A percentile compares a stretch with the other conserved stretches of the same genome.
Evolutionary conservation across 129 eudicot genomes (phyloP).

Genomic region (Calendula officinalis): DNA sequence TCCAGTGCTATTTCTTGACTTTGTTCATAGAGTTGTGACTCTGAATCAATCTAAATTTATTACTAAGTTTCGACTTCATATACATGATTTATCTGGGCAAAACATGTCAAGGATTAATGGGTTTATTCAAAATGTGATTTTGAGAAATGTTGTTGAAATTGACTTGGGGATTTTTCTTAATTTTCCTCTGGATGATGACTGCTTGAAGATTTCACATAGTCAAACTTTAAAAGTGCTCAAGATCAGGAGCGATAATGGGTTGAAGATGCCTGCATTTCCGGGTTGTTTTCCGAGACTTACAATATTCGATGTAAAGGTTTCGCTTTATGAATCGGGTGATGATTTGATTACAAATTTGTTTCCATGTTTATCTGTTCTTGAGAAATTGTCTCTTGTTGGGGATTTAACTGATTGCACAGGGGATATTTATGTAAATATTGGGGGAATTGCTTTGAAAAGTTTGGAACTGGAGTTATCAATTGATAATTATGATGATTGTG

Average conservation of each 20-base stretch:
- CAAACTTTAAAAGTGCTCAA: slow-evolving; percentile 24
- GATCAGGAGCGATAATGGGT: slow-evolving; percentile 15
- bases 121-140: slow-evolving; percentile 14
- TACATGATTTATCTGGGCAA: background rate
- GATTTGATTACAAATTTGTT: slow-evolving; percentile 21
- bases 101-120: slow-evolving; percentile 17
- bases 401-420: slow-evolving; percentile 28
- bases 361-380: slow-evolving; percentile 23
- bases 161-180: slow-evolving; percentile 15
- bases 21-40: slow-evolving; percentile 27
- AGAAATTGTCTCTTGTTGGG: slow-evolving; percentile 23
- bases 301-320: slow-evolving; percentile 25
- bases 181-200: slow-evolving; percentile 8
- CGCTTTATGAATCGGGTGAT: slow-evolving; percentile 21
- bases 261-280: slow-evolving; percentile 21
- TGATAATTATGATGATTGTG: slow-evolving; percentile 30
- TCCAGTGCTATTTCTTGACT: slow-evolving; percentile 12
- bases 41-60: slow-evolving; percentile 14
- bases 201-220: slow-evolving; percentile 15
- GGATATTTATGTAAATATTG: slow-evolving; percentile 21
- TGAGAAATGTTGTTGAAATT: slow-evolving; percentile 16
- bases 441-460: slow-evolving; percentile 18
- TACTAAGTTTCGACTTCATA: slow-evolving; percentile 22
- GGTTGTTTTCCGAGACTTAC: slow-evolving; percentile 28
- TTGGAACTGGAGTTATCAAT: slow-evolving; percentile 29